Percentiles rank a stretch among this genome's conserved stretches.
Conservation (phyloP, 352 stramenopile genomes). For the Globisporangium irregulare region DNA sequence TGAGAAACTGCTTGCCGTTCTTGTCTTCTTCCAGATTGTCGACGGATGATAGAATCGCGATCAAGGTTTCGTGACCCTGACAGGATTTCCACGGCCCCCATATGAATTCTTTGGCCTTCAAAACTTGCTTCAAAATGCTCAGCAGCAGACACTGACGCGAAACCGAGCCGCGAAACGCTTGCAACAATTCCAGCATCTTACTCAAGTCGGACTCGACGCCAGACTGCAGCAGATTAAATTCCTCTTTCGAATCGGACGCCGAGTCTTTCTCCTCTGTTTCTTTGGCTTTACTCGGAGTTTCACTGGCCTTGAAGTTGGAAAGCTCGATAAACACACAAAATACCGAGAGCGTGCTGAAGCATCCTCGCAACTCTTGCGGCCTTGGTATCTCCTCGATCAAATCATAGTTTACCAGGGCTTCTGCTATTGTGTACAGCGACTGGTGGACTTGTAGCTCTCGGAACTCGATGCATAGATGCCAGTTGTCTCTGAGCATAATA, state of each 20-base stretch:
- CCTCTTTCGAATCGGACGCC: constrained; percentile 6
- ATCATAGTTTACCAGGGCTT: constrained; percentile 30
- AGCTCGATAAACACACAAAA: constrained; percentile 46
- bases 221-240: constrained; percentile 30
- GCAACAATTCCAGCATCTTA: constrained; percentile 49
- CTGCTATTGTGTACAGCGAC: constrained; percentile 55
- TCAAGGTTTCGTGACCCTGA: constrained; percentile 58
- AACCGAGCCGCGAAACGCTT: constrained; percentile 29
- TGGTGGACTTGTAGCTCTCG: constrained; percentile 52
- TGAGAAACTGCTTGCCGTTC: constrained; percentile 23
- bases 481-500: constrained; percentile 56
- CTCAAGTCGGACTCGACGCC: constrained; percentile 62
- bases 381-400: constrained; percentile 22
- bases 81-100: constrained; percentile 45
- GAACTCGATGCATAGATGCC: constrained; percentile 41
- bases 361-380: constrained; percentile 13
- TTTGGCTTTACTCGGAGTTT: background rate
- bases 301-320: constrained; percentile 16
- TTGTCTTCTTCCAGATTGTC: constrained; percentile 21
- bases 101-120: constrained; percentile 35
- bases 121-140: constrained; percentile 40
- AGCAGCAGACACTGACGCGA: constrained; percentile 42
- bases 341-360: constrained; percentile 23
- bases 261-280: constrained; percentile 4
- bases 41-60: constrained; percentile 59